A percentile compares a stretch with the other conserved stretches of the same genome.
phyloP scores from a whole-genome alignment of 2,329 filamentous ascomycete species.

The Oidium heveae region DNA sequence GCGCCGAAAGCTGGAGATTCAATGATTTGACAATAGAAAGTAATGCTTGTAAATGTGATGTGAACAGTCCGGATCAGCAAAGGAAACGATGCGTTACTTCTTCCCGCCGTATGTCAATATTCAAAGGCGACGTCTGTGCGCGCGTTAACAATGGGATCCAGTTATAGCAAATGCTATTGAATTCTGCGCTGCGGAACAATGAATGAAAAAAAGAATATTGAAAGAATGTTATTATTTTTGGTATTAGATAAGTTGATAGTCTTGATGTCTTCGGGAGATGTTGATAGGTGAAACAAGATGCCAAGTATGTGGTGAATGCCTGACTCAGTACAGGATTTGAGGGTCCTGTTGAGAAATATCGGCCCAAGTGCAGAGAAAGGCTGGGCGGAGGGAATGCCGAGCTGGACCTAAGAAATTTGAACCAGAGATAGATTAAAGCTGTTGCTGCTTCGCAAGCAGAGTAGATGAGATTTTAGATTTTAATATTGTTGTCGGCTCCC shows the following conservation, averaged over 20 bases:
- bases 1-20: constrained; percentile 4
- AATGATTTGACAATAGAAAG: neutral
- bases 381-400: too few relatives aligned
- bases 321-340: constrained; percentile 1
- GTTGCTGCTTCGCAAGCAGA: too few relatives aligned
- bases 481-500: too few relatives aligned
- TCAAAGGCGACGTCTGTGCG: neutral
- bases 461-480: too few relatives aligned
- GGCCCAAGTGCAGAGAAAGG: neutral
- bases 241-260: neutral
- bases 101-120: neutral
- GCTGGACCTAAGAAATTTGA: too few relatives aligned
- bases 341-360: neutral
- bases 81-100: neutral
- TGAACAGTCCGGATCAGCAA: too few relatives aligned
- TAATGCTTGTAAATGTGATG: too few relatives aligned
- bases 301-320: neutral
- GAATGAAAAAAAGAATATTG: neutral
- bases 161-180: neutral
- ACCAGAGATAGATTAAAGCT: too few relatives aligned
- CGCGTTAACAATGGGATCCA: neutral
- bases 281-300: constrained; percentile 1
- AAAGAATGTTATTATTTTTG: neutral
- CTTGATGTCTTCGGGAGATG: neutral
- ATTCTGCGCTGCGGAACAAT: neutral